Conservation (phyloP, 441 rosid genomes). For the Capsella rubella region DNA sequence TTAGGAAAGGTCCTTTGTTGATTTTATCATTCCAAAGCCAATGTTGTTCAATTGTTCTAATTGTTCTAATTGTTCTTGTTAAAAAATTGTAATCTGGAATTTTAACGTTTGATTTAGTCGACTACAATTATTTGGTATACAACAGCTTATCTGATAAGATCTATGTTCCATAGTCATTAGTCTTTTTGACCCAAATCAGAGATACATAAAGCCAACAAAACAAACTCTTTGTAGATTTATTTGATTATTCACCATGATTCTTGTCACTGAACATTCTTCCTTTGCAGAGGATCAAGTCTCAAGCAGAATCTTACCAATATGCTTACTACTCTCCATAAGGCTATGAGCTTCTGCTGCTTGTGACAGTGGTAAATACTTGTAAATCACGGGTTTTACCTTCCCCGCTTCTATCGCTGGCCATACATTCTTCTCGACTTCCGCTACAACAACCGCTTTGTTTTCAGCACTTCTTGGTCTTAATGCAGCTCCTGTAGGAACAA, state of each 20-base stretch:
- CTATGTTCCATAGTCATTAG: not conserved
- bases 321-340: slow-evolving; percentile 78
- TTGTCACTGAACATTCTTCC: slow-evolving; percentile 5
- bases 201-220: slow-evolving; percentile 3
- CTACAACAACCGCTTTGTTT: slow-evolving; percentile 70
- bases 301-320: slow-evolving; percentile 80
- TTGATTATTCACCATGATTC: slow-evolving; percentile 2
- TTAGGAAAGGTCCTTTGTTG: too few species aligned
- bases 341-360: slow-evolving; percentile 80
- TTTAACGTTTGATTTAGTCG: not conserved
- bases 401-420: slow-evolving; percentile 80
- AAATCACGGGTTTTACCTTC: slow-evolving; percentile 74
- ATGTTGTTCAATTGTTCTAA: too few species aligned
- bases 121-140: not conserved
- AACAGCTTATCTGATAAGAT: slow-evolving; percentile 11
- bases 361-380: slow-evolving; percentile 56
- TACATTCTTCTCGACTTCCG: slow-evolving; percentile 77
- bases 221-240: slow-evolving; percentile 22
- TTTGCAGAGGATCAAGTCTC: slow-evolving; percentile 46
- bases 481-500: slow-evolving; percentile 60
- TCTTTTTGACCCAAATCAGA: not conserved
- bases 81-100: too few species aligned
- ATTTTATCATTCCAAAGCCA: not conserved
- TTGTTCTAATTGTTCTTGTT: too few species aligned
- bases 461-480: slow-evolving; percentile 68